Evolutionary conservation across 202 grass and related monocot genomes (phyloP), one percentile per base, ranked within the genome.

Genomic region (Dendrocalamus latiflorus): DNA sequence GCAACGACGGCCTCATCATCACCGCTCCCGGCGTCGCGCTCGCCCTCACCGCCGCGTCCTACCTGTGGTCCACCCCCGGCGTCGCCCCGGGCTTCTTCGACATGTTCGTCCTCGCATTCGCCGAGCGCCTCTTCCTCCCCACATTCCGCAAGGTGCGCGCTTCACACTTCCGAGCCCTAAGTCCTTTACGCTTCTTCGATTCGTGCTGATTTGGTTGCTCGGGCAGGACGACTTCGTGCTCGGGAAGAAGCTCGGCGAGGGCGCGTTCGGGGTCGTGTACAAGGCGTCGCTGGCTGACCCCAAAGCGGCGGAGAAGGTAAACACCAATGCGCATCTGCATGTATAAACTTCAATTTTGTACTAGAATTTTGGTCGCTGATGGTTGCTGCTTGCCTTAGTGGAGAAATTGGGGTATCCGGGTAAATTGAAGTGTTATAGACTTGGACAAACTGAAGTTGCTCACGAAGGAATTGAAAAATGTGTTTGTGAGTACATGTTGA

Each of bases 81-180:
- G 93, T 98, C 61, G 91, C 93, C 8, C 96, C 96, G 39, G 96
- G 96, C 15, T 98, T 98, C 78, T 95, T 98, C 85, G 93, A 98
- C 76, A 95, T 98, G 96, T 95, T 98, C 76, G 91, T 95, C 5
- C 86, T 98, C 65, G 89, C 96, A 21, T 95, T 93, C 82, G 66
- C 87, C 22, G 93, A 98, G 71, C 93, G 93, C 57, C 18, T 92
- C 74, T 92, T 88, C 85, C 88, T 93, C 72, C 96, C 93, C 15
- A 64, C 85, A 66, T 93, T 95, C 82, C 93, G 91, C 74, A 98
- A 92, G 93, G 96, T 98, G 45, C 13, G 21, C 21, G 5, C 20
- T 36, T 51, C 48, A 18, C 12, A 39, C 1, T 81, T 30, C 9
- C 8, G 18, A 15, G 26, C 24, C 6, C 36, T 9, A 8, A 4